phyloP scores from a whole-genome alignment of 805 yeast species.

The Starmerella bombicola region DNA sequence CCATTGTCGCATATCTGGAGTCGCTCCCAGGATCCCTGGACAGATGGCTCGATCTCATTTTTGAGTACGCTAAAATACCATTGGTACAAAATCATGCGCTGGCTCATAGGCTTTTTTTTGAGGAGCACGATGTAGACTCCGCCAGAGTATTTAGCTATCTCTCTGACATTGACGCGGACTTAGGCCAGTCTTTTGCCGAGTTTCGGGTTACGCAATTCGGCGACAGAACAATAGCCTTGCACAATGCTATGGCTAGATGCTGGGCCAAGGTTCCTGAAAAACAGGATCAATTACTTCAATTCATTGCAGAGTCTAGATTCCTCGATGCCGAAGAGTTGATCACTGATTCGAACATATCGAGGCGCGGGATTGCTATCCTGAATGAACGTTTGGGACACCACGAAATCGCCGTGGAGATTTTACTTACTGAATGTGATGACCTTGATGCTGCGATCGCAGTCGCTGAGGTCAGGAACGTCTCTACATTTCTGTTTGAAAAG shows the following conservation, averaged over 20 bases:
- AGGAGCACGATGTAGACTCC: conserved; percentile 28
- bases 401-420: conserved; percentile 47
- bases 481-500: conserved; percentile 13
- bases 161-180: background rate
- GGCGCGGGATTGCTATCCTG: conserved; percentile 40
- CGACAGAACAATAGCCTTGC: conserved; percentile 6
- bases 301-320: conserved; percentile 1
- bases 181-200: conserved; percentile 9
- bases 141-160: conserved; percentile 15
- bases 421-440: conserved; percentile 43
- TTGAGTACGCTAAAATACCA: conserved; percentile 46
- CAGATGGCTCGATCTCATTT: conserved; percentile 39
- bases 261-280: conserved; percentile 3
- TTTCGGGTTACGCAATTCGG: conserved; percentile 1
- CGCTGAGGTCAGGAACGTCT: conserved; percentile 35
- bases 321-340: conserved; percentile 4
- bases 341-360: conserved; percentile 3
- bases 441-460: conserved; percentile 47
- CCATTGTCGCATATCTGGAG: conserved; percentile 14
- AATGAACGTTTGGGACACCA: conserved; percentile 49
- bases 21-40: conserved; percentile 2
- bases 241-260: conserved; percentile 10
- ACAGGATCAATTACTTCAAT: background rate
- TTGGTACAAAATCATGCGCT: conserved; percentile 31
- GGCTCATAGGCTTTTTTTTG: conserved; percentile 48